A percentile compares a stretch with the other conserved stretches of the same genome.
Evolutionary conservation across 495 filamentous ascomycete genomes (phyloP).

Genomic region (Podospora conica): DNA sequence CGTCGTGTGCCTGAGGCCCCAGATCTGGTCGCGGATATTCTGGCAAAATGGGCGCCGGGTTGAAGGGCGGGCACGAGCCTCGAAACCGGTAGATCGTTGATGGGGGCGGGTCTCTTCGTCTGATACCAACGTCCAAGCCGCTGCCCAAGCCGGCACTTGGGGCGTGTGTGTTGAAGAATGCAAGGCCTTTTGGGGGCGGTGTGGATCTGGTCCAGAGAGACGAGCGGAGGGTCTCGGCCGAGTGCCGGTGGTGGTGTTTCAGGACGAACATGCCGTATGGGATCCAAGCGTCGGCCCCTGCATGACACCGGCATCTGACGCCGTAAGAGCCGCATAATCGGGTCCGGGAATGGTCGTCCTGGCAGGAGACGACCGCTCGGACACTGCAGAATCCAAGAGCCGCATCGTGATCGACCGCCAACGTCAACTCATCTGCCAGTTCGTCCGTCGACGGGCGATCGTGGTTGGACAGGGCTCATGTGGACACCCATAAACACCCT

Average conservation of each 20-base stretch:
- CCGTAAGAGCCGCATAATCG: constrained; percentile 26
- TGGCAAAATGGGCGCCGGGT: constrained; percentile 12
- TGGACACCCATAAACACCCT: constrained; percentile 6
- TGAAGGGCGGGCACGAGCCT: constrained; percentile 5
- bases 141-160: constrained; percentile 5
- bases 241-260: constrained; percentile 21
- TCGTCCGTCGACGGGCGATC: neutral
- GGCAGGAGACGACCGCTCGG: constrained; percentile 15
- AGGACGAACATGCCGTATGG: constrained; percentile 15
- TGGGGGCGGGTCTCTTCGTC: constrained; percentile 1
- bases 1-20: neutral
- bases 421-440: constrained; percentile 17
- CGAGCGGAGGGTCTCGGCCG: constrained; percentile 2
- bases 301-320: constrained; percentile 27
- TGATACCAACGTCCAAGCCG: neutral
- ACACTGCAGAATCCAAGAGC: constrained; percentile 22
- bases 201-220: neutral
- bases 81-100: neutral
- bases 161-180: constrained; percentile 2
- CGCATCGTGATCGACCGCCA: constrained; percentile 21
- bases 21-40: neutral
- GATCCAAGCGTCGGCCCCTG: constrained; percentile 26
- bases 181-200: constrained; percentile 3
- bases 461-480: neutral
- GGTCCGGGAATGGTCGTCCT: constrained; percentile 23